Evolutionary conservation across 1,139 yeast species (phyloP), one percentile per base, ranked within the genome.

Genomic region (Sugiyamaella japonica): DNA sequence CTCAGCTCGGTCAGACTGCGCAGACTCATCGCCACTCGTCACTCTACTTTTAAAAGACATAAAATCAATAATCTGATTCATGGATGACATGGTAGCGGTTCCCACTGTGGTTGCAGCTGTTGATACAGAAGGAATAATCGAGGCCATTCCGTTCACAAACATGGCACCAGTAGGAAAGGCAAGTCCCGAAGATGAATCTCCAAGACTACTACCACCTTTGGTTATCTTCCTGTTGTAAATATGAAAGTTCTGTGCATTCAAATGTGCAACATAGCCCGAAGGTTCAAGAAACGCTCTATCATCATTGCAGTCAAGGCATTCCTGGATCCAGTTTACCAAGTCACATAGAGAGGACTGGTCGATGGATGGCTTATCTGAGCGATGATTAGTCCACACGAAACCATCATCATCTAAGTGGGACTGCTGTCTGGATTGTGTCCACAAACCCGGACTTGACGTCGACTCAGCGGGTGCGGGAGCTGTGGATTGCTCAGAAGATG

Each of bases 211-310:
- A 7, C 12, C 15, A 16, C 17, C 32, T 32, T n/a, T 48, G n/a
- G 40, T 7, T 29, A n/a, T 10, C 9, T 39, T 17, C 16, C 25
- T 38, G 10, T 17, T 37, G 16, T 12, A 28, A 31, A 13, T 17
- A 9, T 48, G 13, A 31, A 28, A 39, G 23, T 48, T 48, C n/a
- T 6, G 17, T 25, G 51, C 23, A 47, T 56, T 53, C 40, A 64
- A 48, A 39, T 65, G 66, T 37, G 64, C 63, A 6, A 64, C 66
- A 52, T 63, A 65, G 34, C 69, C 69, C 6, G 67, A 59, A 1
- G 63, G 60, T 37, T 67, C 69, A 9, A 60, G 41, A 40, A 59
- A 66, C 7, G 68, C 59, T 8, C 59, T 53, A 31, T 60, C 62
- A 41, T 63, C 63, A 38, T 58, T 56, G 44, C 64, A 59, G 3